Evolutionary conservation across 1,284 basidiomycete species (phyloP).

Genomic region (Trametes hirsuta): DNA sequence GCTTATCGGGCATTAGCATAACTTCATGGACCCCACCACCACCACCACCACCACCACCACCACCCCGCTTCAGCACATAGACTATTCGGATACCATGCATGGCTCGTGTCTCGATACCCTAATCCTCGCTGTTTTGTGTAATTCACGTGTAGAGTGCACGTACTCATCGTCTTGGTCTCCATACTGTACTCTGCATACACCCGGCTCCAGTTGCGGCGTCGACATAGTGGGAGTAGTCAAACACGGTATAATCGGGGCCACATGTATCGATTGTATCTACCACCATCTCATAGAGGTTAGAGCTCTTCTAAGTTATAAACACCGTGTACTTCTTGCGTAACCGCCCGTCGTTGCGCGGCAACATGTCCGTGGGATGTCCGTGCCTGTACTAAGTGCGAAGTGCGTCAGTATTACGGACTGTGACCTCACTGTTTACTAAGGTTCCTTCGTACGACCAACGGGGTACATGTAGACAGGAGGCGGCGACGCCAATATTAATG

Average conservation of each 20-base stretch:
- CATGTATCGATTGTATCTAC: constrained; percentile 3
- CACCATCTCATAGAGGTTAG: neutral
- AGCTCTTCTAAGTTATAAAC: neutral
- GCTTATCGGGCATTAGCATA: neutral
- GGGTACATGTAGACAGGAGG: too few relatives aligned
- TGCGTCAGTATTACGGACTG: too few relatives aligned
- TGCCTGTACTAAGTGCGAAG: too few relatives aligned
- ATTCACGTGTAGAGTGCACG: constrained; percentile 10
- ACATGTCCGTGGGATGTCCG: too few relatives aligned
- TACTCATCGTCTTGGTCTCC: neutral
- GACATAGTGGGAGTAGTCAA: neutral
- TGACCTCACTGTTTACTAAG: too few relatives aligned
- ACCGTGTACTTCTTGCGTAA: neutral
- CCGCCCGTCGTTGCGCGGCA: neutral
- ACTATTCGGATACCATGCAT: constrained; percentile 16
- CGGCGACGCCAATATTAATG: too few relatives aligned
- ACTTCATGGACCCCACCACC: neutral
- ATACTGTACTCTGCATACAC: neutral
- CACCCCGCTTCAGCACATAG: neutral
- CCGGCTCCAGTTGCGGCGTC: neutral
- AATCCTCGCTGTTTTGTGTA: constrained; percentile 20
- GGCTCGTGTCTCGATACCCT: constrained; percentile 16
- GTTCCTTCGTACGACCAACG: too few relatives aligned
- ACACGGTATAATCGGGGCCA: neutral
- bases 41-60: neutral